Evolutionary conservation across 495 filamentous ascomycete species (phyloP), one percentile per base, ranked within the genome.

Genomic region (Hypoxylon fuscum): DNA sequence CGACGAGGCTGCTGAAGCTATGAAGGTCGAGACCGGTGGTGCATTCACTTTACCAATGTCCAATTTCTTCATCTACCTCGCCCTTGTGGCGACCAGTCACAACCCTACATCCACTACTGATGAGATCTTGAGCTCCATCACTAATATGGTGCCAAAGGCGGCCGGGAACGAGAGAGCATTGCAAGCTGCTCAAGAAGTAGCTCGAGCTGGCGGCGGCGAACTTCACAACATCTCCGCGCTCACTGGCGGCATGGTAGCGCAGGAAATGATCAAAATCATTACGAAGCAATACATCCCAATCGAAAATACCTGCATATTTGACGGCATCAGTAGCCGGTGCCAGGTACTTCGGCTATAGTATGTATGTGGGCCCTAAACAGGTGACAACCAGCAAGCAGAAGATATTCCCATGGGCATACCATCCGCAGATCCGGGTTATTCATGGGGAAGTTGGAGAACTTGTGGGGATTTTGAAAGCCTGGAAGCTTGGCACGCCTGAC

Each of bases 231-330:
- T 96, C 46, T 87, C 93, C n/a, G 87, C 93, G 20, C 73, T 98
- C 43, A 90, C 88, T 6, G 95, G 96, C 15, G 96, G 95, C 0
- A 87, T 99, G 76, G 89, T 96, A 20, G 91, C 93, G 23, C 95
- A 99, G 76, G 95, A 99, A 79, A 84, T 92, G 23, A 92, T 98
- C 72, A 99, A 99, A 81, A 88, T 96, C 22, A 82, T 98, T 58
- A 99, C 95, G 44, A 87, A 91, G 74, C 95, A 99, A 81, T 99
- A 99, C 79, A 84, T 96, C 10, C 95, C 95, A 14, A 85, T 96
- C 51, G 92, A 97, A 69, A 95, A 97, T 73, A 94, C 90, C 8
- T 94, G 92, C 72, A 79, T 98, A 51, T 97, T 96, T 71, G 93
- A 98, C 78, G 95, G 95, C 41, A 88, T 96, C 18, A 78, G 73